Conservation (phyloP, 345 rosid genomes). For the Eucalyptus marginata region DNA sequence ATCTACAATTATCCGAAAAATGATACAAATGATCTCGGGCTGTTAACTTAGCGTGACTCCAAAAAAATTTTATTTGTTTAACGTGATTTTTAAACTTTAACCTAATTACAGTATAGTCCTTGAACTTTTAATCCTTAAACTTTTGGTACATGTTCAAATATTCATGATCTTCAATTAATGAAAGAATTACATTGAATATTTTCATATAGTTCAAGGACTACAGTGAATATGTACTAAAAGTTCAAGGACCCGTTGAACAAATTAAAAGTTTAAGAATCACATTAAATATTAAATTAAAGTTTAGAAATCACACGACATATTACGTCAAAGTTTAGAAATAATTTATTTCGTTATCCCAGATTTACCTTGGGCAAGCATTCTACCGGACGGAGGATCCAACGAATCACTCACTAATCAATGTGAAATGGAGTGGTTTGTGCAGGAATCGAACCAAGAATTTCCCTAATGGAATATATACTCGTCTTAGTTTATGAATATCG, state of each 20-base stretch:
- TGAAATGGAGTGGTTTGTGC: background rate
- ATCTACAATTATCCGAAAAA: rapidly evolving
- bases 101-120: rapidly evolving
- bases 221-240: too few relatives aligned
- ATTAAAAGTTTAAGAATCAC: rapidly evolving
- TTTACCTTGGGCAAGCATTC: background rate
- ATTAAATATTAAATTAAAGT: too few relatives aligned
- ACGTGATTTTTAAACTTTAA: rapidly evolving
- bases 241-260: rapidly evolving
- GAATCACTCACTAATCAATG: background rate
- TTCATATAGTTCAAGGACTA: rapidly evolving
- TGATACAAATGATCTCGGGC: rapidly evolving
- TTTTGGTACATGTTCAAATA: too few relatives aligned
- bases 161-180: too few relatives aligned
- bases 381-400: background rate
- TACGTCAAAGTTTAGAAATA: rapidly evolving
- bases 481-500: background rate
- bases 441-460: background rate
- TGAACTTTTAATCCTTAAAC: too few relatives aligned
- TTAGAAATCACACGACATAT: rapidly evolving
- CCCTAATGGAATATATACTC: background rate
- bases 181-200: too few relatives aligned
- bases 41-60: rapidly evolving
- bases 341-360: too few relatives aligned
- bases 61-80: too few relatives aligned